phyloP scores from a whole-genome alignment of 2,329 filamentous ascomycete species.

The Penicillium glabrum region DNA sequence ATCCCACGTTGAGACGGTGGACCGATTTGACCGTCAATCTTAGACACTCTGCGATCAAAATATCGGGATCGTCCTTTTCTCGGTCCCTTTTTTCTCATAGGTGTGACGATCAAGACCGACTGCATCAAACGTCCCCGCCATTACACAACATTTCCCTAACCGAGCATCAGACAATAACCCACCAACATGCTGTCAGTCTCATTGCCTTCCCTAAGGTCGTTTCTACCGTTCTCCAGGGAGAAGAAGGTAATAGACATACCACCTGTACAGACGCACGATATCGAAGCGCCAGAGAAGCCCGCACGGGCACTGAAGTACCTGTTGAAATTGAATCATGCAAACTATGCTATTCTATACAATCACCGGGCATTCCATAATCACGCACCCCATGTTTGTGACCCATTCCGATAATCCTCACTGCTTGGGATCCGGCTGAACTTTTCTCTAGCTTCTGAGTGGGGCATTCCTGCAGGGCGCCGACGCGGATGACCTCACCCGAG shows the following conservation, averaged over 20 bases:
- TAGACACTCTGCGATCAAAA: not conserved
- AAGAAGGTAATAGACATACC: constrained; percentile 52
- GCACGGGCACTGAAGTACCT: constrained; percentile 86
- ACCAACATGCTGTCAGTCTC: constrained; percentile 11
- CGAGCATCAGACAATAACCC: not conserved
- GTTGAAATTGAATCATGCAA: constrained; percentile 86
- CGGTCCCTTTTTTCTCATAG: not conserved
- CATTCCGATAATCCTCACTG: not conserved
- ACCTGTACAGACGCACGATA: constrained; percentile 70
- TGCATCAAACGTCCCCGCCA: not conserved
- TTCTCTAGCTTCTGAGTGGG: constrained; percentile 66
- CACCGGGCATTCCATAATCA: constrained; percentile 77
- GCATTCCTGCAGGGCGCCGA: constrained; percentile 82
- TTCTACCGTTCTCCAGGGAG: constrained; percentile 27
- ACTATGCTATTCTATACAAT: constrained; percentile 80
- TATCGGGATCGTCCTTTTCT: not conserved
- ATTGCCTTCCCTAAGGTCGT: constrained; percentile 23
- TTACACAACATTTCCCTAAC: not conserved
- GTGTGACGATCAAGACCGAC: not conserved
- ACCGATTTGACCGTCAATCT: not conserved
- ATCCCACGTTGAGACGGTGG: constrained; percentile 13
- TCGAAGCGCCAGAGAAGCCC: constrained; percentile 78
- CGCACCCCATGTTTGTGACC: constrained; percentile 63
- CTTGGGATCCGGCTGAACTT: constrained; percentile 4
- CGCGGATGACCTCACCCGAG: constrained; percentile 68